Evolutionary conservation across 257 asterid species (phyloP).

Genomic region (Fraxinus americana): DNA sequence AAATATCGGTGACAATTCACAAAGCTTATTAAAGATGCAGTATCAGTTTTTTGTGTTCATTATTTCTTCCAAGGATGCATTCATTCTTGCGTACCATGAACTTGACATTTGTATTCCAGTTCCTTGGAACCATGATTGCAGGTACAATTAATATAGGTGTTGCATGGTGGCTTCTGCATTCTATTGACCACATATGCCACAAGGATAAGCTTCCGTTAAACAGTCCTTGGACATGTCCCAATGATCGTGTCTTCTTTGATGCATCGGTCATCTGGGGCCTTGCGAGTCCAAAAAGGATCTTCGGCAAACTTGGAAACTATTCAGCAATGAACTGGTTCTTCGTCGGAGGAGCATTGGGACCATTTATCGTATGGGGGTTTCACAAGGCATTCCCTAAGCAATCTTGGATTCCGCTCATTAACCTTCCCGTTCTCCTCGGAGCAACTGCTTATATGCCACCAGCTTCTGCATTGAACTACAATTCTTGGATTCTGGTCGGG

Average conservation of each 20-base stretch:
- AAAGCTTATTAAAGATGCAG: background rate
- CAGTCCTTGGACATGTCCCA: slow-evolving; percentile 79
- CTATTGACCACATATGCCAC: slow-evolving; percentile 41
- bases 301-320: slow-evolving; percentile 61
- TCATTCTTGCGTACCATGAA: background rate
- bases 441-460: slow-evolving; percentile 72
- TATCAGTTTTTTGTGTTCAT: background rate
- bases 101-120: slow-evolving; percentile 26
- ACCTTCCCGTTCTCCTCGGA: slow-evolving; percentile 76
- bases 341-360: slow-evolving; percentile 57
- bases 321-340: slow-evolving; percentile 71
- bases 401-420: slow-evolving; percentile 62
- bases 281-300: slow-evolving; percentile 60
- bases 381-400: slow-evolving; percentile 52
- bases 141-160: slow-evolving; percentile 46
- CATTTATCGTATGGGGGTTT: slow-evolving; percentile 51
- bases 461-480: slow-evolving; percentile 65
- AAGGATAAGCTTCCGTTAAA: slow-evolving; percentile 26
- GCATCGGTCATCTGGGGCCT: slow-evolving; percentile 86
- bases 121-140: slow-evolving; percentile 49
- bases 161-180: slow-evolving; percentile 49
- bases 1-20: background rate
- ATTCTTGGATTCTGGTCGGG: slow-evolving; percentile 64
- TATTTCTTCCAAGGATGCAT: background rate
- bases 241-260: slow-evolving; percentile 62